These are phyloP conservation scores for Cyberlindnera suaveolens DNA, from an alignment of 805 yeast genomes.

Conservation along the genomic window DNA sequence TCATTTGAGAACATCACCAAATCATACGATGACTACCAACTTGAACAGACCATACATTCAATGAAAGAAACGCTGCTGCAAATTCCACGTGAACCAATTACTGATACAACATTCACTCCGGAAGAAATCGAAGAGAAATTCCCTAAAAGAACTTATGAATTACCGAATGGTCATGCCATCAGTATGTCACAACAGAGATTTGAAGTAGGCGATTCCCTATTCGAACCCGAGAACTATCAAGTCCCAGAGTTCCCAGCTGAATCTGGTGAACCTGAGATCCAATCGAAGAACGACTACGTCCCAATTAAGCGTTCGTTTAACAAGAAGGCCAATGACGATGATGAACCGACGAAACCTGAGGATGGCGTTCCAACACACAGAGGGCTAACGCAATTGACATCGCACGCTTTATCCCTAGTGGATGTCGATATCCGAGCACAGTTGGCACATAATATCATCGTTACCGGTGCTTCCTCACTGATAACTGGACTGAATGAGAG, in stretches of 20 bases:
- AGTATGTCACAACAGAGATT: slow-evolving; percentile 57
- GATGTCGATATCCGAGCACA: slow-evolving; percentile 84
- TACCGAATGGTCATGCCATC: slow-evolving; percentile 69
- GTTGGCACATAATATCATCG: slow-evolving; percentile 79
- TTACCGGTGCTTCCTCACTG: slow-evolving; percentile 79
- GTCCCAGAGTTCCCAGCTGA: slow-evolving; percentile 32
- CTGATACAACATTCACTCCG: slow-evolving; percentile 8
- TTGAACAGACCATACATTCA: slow-evolving; percentile 53
- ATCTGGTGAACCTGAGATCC: slow-evolving; percentile 45
- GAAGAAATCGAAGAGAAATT: slow-evolving; percentile 22
- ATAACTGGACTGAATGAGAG: slow-evolving; percentile 80
- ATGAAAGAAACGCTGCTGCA: slow-evolving; percentile 68
- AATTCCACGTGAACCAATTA: slow-evolving; percentile 37
- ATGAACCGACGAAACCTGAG: slow-evolving; percentile 23
- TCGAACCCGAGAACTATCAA: slow-evolving; percentile 49
- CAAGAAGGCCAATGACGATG: slow-evolving; percentile 25
- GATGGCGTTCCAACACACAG: slow-evolving; percentile 22
- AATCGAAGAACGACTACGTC: slow-evolving; percentile 55
- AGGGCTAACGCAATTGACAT: slow-evolving; percentile 57
- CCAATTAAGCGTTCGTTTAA: slow-evolving; percentile 58
- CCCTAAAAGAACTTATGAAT: slow-evolving; percentile 51
- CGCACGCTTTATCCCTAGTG: slow-evolving; percentile 46
- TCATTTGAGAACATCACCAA: slow-evolving; percentile 19
- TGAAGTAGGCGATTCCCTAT: slow-evolving; percentile 65
- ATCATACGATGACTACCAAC: slow-evolving; percentile 52